Conservation (phyloP, 306 rosid genomes). For the Ziziphus jujuba region DNA sequence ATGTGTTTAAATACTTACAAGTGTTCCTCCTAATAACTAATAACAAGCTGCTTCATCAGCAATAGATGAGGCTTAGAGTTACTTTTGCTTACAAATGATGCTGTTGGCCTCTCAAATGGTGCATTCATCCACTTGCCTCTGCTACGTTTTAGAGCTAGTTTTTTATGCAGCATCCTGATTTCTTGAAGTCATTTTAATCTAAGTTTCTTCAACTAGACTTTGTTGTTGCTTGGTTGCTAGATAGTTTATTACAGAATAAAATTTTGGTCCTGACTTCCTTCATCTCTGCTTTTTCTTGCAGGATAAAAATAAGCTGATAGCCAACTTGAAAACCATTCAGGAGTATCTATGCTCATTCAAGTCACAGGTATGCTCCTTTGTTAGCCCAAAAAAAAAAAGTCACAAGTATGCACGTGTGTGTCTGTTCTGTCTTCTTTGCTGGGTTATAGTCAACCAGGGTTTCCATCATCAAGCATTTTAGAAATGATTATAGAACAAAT, state of each 20-base stretch:
- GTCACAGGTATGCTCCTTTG: conserved; percentile 60
- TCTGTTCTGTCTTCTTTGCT: conserved; percentile 4
- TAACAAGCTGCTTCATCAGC: too few species aligned
- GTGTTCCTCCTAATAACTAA: too few species aligned
- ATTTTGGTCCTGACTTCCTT: conserved; percentile 2
- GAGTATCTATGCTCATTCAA: conserved; percentile 89
- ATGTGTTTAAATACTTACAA: too few species aligned
- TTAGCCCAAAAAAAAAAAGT: too few species aligned
- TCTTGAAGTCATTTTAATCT: too few species aligned
- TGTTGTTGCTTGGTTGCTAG: neutral
- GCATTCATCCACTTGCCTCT: neutral
- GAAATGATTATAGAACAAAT: too few species aligned
- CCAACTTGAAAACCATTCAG: conserved; percentile 89
- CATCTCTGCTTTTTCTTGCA: conserved; percentile 37
- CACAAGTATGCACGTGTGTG: neutral
- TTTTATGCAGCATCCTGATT: neutral
- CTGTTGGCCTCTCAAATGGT: too few species aligned
- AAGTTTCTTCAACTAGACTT: too few species aligned
- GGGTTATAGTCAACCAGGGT: neutral
- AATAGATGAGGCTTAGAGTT: too few species aligned
- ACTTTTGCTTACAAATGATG: too few species aligned
- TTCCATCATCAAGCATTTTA: neutral
- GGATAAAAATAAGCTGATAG: conserved; percentile 74
- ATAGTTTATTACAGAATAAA: neutral
- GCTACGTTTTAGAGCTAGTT: neutral